These are phyloP conservation scores for Xylariaceae sp. DNA, from an alignment of 2,329 filamentous ascomycete species.

Conservation along the genomic window DNA sequence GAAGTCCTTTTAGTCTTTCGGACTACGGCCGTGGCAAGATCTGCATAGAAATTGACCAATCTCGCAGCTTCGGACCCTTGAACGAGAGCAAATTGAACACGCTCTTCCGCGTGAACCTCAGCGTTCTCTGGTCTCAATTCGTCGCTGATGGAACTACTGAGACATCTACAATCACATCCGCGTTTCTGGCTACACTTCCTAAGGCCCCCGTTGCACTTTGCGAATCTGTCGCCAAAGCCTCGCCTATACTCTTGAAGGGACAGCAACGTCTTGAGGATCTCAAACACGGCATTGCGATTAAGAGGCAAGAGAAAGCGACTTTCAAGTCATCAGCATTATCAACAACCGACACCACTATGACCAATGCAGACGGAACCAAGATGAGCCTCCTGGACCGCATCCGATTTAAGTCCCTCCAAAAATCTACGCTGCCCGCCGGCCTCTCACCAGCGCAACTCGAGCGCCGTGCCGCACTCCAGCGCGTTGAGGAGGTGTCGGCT, in stretches of 20 bases:
- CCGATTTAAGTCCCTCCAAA: slow-evolving; percentile 69
- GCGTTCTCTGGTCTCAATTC: slow-evolving; percentile 48
- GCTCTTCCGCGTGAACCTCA: slow-evolving; percentile 60
- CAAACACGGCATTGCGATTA: slow-evolving; percentile 63
- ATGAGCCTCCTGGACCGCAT: slow-evolving; percentile 78
- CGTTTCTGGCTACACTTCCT: slow-evolving; percentile 64
- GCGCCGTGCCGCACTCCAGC: slow-evolving; percentile 69
- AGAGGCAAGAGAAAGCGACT: slow-evolving; percentile 54
- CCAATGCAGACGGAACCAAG: slow-evolving; percentile 55
- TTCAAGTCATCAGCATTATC: slow-evolving; percentile 41
- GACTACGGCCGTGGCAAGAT: slow-evolving; percentile 54
- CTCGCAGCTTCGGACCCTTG: slow-evolving; percentile 46
- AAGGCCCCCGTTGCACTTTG: slow-evolving; percentile 59
- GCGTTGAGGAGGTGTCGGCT: slow-evolving; percentile 70
- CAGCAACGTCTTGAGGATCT: slow-evolving; percentile 73
- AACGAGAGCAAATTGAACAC: slow-evolving; percentile 59
- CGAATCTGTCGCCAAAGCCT: slow-evolving; percentile 57
- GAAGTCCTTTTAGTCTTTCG: slow-evolving; percentile 39
- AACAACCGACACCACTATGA: slow-evolving; percentile 39
- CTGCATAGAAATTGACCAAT: slow-evolving; percentile 62
- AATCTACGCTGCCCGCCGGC: slow-evolving; percentile 51
- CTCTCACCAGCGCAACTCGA: slow-evolving; percentile 61
- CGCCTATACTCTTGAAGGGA: slow-evolving; percentile 67
- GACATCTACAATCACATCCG: slow-evolving; percentile 52
- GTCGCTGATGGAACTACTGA: slow-evolving; percentile 39